A percentile compares a stretch with the other conserved stretches of the same genome.
These are phyloP conservation scores for Fremontodendron californicum DNA, from an alignment of 345 rosid species.

Conservation along the genomic window DNA sequence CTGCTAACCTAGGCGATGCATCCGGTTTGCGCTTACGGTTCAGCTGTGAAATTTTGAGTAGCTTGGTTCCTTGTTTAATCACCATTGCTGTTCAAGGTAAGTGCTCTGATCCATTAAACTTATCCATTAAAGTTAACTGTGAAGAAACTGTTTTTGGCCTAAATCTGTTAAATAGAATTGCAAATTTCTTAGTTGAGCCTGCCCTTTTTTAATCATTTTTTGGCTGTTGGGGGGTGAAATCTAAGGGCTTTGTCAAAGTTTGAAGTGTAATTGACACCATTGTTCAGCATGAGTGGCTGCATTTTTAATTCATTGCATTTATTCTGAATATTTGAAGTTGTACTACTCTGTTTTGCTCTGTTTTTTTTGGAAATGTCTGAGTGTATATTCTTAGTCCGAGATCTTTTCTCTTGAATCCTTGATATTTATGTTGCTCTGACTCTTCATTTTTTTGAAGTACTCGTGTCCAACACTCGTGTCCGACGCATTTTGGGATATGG, in stretches of 20 bases:
- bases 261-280: not conserved
- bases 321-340: not conserved
- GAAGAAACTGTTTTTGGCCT: conserved; percentile 2
- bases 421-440: no score
- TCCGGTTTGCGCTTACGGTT: not conserved
- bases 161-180: not conserved
- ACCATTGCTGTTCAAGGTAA: not conserved
- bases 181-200: not conserved
- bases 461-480: no score
- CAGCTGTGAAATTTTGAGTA: not conserved
- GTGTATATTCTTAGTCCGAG: no score
- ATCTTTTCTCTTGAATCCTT: no score
- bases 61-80: not conserved
- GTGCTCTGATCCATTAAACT: not conserved
- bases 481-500: no score
- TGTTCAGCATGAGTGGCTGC: not conserved
- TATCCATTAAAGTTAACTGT: not conserved
- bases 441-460: no score
- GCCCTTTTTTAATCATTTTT: not conserved
- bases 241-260: not conserved
- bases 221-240: not conserved
- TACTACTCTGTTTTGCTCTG: no score
- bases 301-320: not conserved
- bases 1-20: not conserved
- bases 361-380: no score